phyloP scores from a whole-genome alignment of 164 flowering plant species.

The Nymphaea colorata region DNA sequence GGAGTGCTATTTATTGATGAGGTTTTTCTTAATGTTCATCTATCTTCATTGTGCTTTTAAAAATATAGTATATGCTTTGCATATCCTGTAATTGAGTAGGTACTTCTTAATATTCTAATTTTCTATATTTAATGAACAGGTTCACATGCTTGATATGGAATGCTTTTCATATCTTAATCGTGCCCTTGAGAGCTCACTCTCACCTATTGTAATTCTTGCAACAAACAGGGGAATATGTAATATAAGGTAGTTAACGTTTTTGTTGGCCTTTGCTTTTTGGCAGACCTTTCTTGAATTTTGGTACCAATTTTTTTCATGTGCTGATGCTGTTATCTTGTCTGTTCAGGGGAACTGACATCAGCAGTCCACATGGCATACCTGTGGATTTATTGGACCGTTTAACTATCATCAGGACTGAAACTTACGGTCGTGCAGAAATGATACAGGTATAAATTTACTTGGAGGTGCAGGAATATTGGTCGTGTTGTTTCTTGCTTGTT shows the following conservation, averaged over 20 bases:
- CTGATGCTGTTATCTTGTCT: too few relatives aligned
- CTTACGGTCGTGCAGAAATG: conserved; percentile 87
- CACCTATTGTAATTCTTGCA: conserved; percentile 92
- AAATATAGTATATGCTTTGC: background rate
- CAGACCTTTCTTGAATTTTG: too few relatives aligned
- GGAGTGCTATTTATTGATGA: conserved; percentile 86
- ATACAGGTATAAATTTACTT: conserved; percentile 53
- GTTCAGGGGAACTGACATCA: conserved; percentile 88
- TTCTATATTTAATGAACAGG: conserved; percentile 38
- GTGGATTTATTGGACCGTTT: conserved; percentile 87
- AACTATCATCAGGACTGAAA: conserved; percentile 74
- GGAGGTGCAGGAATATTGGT: background rate
- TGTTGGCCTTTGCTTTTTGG: background rate
- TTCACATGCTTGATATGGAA: conserved; percentile 96
- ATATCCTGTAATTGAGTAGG: too few relatives aligned
- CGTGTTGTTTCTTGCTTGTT: background rate
- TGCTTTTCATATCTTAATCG: conserved; percentile 93
- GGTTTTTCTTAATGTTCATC: conserved; percentile 20
- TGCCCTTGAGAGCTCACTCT: conserved; percentile 84
- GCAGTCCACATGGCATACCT: conserved; percentile 95
- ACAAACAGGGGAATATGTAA: conserved; percentile 93
- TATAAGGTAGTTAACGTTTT: conserved; percentile 44
- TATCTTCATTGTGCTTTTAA: background rate
- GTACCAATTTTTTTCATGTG: too few relatives aligned
- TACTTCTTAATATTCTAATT: conserved; percentile 5